Evolutionary conservation across 2,329 filamentous ascomycete genomes (phyloP).

Genomic region (Aureobasidium mangrovei): DNA sequence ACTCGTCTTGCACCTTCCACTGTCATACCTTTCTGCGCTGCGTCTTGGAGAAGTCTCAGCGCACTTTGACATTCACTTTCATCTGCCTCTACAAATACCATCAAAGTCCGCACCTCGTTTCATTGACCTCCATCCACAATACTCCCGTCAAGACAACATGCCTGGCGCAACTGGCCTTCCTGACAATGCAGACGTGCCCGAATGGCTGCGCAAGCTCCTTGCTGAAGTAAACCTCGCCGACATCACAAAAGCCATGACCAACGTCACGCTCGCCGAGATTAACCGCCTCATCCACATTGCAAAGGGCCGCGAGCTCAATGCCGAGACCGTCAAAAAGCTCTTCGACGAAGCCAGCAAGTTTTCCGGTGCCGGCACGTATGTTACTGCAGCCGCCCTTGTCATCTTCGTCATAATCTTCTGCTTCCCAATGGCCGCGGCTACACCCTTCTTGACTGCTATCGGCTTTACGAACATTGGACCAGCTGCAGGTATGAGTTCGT

Average conservation of each 20-base stretch:
- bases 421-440: background rate
- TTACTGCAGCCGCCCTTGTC: background rate
- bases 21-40: too few relatives aligned
- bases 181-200: background rate
- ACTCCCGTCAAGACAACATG: too few relatives aligned
- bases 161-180: too few relatives aligned
- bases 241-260: background rate
- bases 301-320: background rate
- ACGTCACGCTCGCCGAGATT: background rate
- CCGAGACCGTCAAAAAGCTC: background rate
- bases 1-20: too few relatives aligned
- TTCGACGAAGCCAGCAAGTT: slow-evolving; percentile 5
- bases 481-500: background rate
- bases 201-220: background rate
- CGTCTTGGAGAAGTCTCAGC: too few relatives aligned
- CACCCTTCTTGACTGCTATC: background rate
- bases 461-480: background rate
- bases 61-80: too few relatives aligned
- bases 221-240: background rate
- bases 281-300: background rate
- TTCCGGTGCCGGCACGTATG: background rate
- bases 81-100: too few relatives aligned
- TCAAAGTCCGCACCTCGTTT: too few relatives aligned
- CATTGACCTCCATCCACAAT: too few relatives aligned
- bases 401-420: background rate